Conservation (phyloP, 495 filamentous ascomycete species). For the Neurospora sp. region DNA sequence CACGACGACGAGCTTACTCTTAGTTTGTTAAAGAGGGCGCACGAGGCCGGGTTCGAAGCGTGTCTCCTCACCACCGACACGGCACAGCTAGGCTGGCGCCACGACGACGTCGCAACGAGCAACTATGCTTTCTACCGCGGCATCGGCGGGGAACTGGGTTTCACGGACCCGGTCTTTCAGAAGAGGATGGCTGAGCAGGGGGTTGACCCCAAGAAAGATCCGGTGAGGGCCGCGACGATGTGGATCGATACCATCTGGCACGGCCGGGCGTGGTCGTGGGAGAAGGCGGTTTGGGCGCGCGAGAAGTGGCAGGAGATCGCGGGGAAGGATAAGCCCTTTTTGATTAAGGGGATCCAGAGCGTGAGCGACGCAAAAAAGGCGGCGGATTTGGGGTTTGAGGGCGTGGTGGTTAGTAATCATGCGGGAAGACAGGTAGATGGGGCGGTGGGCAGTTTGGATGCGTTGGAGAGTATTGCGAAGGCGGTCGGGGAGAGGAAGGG, state of each 20-base stretch:
- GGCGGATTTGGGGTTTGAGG: constrained; percentile 22
- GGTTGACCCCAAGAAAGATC: constrained; percentile 13
- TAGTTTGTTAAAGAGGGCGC: constrained; percentile 52
- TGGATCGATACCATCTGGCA: constrained; percentile 44
- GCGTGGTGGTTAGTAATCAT: constrained; percentile 31
- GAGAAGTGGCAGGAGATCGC: constrained; percentile 35
- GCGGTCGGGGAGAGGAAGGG: constrained; percentile 33
- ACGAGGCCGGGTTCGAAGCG: constrained; percentile 43
- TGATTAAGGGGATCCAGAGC: constrained; percentile 35
- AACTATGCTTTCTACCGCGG: constrained; percentile 46
- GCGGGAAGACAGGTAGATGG: constrained; percentile 39
- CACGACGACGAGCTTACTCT: constrained; percentile 47
- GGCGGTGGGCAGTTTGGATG: constrained; percentile 30
- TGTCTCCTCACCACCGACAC: constrained; percentile 57
- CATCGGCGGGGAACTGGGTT: constrained; percentile 33
- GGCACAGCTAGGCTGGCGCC: constrained; percentile 49
- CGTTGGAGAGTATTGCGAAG: constrained; percentile 36
- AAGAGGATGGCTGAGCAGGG: constrained; percentile 17
- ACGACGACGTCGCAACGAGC: constrained; percentile 52
- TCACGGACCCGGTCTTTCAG: constrained; percentile 56
- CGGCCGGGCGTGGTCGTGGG: constrained; percentile 46
- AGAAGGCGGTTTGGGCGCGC: constrained; percentile 43
- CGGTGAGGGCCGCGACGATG: constrained; percentile 17
- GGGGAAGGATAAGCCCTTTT: constrained; percentile 40
- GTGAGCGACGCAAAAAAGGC: constrained; percentile 25